phyloP scores from a whole-genome alignment of 148 eudicot species.

The Pharnaceum exiguum region DNA sequence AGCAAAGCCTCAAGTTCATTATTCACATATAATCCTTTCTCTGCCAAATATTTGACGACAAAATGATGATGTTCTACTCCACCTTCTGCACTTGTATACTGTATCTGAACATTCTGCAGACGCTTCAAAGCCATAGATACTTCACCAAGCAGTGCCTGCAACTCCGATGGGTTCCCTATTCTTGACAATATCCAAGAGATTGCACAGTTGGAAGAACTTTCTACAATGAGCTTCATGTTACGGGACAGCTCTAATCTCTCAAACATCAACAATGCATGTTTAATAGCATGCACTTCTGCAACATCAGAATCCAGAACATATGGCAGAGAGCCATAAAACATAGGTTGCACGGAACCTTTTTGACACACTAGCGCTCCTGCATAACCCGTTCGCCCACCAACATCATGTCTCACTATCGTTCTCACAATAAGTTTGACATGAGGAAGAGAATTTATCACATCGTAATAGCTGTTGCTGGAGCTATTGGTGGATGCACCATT shows the following conservation, averaged over 20 bases:
- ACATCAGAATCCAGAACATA: neutral
- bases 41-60: too few species aligned
- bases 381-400: neutral
- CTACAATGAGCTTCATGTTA: neutral
- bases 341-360: neutral
- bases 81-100: too few species aligned
- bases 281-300: constrained; percentile 11
- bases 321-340: constrained; percentile 2
- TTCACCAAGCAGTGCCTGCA: neutral
- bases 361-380: constrained; percentile 6
- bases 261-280: constrained; percentile 11
- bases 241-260: constrained; percentile 9
- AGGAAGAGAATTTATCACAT: neutral
- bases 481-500: neutral
- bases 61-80: too few species aligned
- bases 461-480: neutral
- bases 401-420: neutral
- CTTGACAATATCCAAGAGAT: constrained; percentile 15
- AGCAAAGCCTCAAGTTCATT: too few species aligned
- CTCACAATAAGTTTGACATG: constrained; percentile 9
- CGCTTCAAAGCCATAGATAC: constrained; percentile 1
- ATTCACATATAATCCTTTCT: too few species aligned
- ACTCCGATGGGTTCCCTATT: constrained; percentile 5
- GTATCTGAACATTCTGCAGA: constrained; percentile 3
- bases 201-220: neutral